Base-by-base conservation (phyloP, 371 early-diverging fungal species). In the Zancudomyces culisetae region DNA sequence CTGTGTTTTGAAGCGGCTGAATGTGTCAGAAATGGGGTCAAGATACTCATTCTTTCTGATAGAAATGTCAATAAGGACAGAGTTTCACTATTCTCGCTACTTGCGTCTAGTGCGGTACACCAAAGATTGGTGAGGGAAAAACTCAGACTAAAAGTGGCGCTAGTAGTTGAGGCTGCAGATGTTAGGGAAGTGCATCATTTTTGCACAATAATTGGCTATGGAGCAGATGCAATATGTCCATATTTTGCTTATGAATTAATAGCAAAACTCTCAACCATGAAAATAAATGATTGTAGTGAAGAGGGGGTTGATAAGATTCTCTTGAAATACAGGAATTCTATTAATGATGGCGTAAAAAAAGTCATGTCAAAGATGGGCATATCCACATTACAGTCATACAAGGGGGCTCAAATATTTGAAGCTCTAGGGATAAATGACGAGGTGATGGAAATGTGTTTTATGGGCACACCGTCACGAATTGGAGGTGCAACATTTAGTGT, bases 331-430 rank as follows among this genome's bases (percentile, higher is more conserved):
- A 76, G 78, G 55, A 81, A 84, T 64, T 91, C 87, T 4, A 64
- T 76, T 27, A 85, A 89, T 62, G 86, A 93, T 59, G 97, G 97
- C 60, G 85, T 96, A 61, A 69, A 78, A 49, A 94, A 96, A 69
- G 95, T 94, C 55, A 94, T 94, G 93, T 89, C 92, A 64, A 96
- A 96, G 77, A 96, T 96, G 97, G 97, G 97, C 58, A 92, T 96
- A 50, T 92, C 93, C 19, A 94, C 97, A 12, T 68, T 96, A 54
- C 92, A 93, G 63, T 84, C 85, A 27, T 96, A 96, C 77, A 94
- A 94, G 70, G 97, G 94, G 51, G 94, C 97, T 13, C 94, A 96
- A 73, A 91, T 91, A 59, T 94, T 96, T 64, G 97, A 96, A 68
- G 90, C 91, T 21, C 77, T 96, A 21, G 97, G 97, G 56, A 63